phyloP scores from a whole-genome alignment of 225 moss, liverwort and hornwort species.

The Takakia lepidozioides region DNA sequence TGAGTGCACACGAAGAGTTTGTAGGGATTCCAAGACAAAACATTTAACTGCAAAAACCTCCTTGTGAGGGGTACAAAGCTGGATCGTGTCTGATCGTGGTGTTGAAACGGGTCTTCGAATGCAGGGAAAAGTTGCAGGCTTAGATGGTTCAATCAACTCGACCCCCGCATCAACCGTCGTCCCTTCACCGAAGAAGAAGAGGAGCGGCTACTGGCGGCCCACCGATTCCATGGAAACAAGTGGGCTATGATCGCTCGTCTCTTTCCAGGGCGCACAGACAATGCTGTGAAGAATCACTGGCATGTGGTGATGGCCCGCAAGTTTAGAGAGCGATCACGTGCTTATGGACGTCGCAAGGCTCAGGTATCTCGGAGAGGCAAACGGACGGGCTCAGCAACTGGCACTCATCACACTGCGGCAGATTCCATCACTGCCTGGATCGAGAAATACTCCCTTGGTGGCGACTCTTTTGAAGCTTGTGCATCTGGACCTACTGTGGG shows the following conservation, averaged over 20 bases:
- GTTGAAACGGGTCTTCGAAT: too few species aligned
- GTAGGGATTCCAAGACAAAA: too few species aligned
- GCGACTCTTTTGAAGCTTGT: slow-evolving; percentile 12
- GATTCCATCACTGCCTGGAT: slow-evolving; percentile 88
- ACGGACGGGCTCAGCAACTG: slow-evolving; percentile 25
- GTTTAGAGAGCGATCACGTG: slow-evolving; percentile 78
- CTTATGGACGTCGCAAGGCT: slow-evolving; percentile 75
- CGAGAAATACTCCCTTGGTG: slow-evolving; percentile 55
- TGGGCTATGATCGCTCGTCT: slow-evolving; percentile 99
- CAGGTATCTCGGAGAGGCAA: slow-evolving; percentile 61
- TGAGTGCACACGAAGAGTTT: too few species aligned
- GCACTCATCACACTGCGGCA: slow-evolving; percentile 22
- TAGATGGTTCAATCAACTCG: slow-evolving; percentile 95
- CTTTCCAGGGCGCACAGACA: slow-evolving; percentile 92
- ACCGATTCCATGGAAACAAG: slow-evolving; percentile 93
- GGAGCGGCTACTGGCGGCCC: slow-evolving; percentile 73
- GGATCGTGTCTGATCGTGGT: too few species aligned
- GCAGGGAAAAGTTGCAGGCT: slow-evolving; percentile 97
- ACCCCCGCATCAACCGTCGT: slow-evolving; percentile 86
- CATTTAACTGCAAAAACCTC: too few species aligned
- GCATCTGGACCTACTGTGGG: slow-evolving; percentile 19
- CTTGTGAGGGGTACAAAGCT: too few species aligned
- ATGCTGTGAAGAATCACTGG: slow-evolving; percentile 98
- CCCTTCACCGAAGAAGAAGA: slow-evolving; percentile 95
- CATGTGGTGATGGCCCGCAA: slow-evolving; percentile 95